These are phyloP conservation scores for Malus hybrid DNA, from an alignment of 331 rosid genomes.

Conservation along the genomic window DNA sequence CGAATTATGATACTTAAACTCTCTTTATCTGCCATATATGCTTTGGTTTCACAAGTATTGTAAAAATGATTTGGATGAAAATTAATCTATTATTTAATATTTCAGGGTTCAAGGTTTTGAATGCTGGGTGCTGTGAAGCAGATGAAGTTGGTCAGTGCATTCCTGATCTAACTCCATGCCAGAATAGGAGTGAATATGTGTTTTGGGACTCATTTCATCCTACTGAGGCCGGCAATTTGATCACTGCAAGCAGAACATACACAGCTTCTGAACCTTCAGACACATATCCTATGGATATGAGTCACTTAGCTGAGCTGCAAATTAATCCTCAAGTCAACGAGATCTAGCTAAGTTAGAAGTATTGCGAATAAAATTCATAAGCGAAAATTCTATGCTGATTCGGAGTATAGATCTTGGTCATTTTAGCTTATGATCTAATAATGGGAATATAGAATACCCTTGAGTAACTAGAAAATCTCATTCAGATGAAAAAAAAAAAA, in stretches of 20 bases:
- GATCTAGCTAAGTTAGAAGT: neutral
- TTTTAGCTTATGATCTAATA: too few relatives aligned
- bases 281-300: constrained; percentile 35
- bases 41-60: too few relatives aligned
- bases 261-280: neutral
- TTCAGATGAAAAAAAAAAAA: too few relatives aligned
- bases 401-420: too few relatives aligned
- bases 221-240: neutral
- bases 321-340: neutral
- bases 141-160: constrained; percentile 26
- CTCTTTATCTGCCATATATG: too few relatives aligned
- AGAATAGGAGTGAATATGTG: constrained; percentile 14
- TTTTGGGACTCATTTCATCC: constrained; percentile 34
- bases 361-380: neutral
- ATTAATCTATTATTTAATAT: too few relatives aligned
- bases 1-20: too few relatives aligned
- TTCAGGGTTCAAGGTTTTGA: constrained; percentile 17
- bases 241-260: constrained; percentile 28
- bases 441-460: too few relatives aligned
- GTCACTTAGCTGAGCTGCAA: constrained; percentile 17
- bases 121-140: constrained; percentile 30
- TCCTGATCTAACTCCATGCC: constrained; percentile 17
- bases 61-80: too few relatives aligned
- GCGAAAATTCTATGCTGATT: neutral
- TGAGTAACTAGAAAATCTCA: too few relatives aligned